Percentiles rank a stretch among this genome's conserved stretches.
These are phyloP conservation scores for Ustilago crameri DNA, from an alignment of 1,284 basidiomycete species.

Conservation along the genomic window DNA sequence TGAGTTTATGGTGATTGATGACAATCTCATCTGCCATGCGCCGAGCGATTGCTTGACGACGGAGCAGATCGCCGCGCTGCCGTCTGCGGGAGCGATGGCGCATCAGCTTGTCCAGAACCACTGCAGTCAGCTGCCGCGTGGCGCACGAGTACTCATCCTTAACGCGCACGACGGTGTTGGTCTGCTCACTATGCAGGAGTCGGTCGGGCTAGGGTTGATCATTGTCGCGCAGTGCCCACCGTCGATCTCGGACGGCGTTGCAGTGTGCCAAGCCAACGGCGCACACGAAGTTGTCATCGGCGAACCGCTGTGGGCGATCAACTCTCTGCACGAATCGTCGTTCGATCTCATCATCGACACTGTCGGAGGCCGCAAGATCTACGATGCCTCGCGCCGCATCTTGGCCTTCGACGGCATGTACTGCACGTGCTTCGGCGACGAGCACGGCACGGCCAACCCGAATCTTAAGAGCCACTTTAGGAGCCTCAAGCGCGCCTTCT, in stretches of 20 bases:
- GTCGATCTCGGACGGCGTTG: constrained; percentile 63
- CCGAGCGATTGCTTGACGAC: constrained; percentile 65
- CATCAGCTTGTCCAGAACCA: constrained; percentile 69
- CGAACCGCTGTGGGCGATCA: constrained; percentile 69
- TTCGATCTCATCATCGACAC: constrained; percentile 69
- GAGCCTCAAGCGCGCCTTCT: constrained; percentile 68
- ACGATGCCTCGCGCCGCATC: constrained; percentile 69
- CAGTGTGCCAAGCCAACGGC: constrained; percentile 67
- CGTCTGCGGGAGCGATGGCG: constrained; percentile 68
- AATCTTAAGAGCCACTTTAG: constrained; percentile 65
- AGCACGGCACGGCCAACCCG: constrained; percentile 60
- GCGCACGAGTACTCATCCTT: constrained; percentile 68
- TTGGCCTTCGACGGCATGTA: constrained; percentile 68
- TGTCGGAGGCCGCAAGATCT: constrained; percentile 65
- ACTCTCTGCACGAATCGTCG: constrained; percentile 68
- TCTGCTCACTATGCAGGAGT: constrained; percentile 69
- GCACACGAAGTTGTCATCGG: constrained; percentile 69
- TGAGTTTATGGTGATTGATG: constrained; percentile 68
- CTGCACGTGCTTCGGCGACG: constrained; percentile 68
- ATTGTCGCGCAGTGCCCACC: constrained; percentile 69
- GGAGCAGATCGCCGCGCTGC: constrained; percentile 70
- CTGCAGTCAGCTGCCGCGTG: constrained; percentile 66
- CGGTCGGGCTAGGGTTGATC: constrained; percentile 67
- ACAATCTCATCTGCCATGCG: constrained; percentile 68
- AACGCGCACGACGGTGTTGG: constrained; percentile 70